Conservation (phyloP, 192 early-diverging fungal species). For the Coemansia javaensis region DNA sequence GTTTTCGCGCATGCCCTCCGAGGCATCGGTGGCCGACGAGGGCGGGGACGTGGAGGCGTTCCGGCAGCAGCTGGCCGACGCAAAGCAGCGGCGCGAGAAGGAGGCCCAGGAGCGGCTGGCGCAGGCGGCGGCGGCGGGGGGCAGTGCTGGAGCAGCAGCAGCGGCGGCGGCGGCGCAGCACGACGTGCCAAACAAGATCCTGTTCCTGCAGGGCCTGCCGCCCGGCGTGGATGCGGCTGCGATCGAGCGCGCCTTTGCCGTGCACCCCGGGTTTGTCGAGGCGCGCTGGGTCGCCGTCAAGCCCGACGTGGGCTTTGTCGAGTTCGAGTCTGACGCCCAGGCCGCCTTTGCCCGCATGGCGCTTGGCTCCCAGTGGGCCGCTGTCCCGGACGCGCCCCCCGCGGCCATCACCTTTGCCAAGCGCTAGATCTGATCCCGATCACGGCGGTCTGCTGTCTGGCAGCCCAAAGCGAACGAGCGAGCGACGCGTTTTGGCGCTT, state of each 20-base stretch:
- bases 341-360: constrained; percentile 73
- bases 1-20: constrained; percentile 28
- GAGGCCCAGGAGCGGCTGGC: constrained; percentile 6
- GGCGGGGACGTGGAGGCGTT: constrained; percentile 54
- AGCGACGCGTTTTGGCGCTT: not conserved
- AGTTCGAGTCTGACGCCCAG: constrained; percentile 84
- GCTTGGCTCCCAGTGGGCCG: constrained; percentile 9
- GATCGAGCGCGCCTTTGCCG: constrained; percentile 58
- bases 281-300: constrained; percentile 90
- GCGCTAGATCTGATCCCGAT: constrained; percentile 1
- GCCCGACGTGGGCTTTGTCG: constrained; percentile 93
- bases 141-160: too few relatives aligned
- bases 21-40: constrained; percentile 53
- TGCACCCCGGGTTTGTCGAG: constrained; percentile 87
- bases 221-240: constrained; percentile 60
- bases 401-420: constrained; percentile 34
- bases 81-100: constrained; percentile 13
- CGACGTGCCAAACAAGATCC: constrained; percentile 85
- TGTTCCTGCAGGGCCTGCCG: constrained; percentile 89
- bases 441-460: too few relatives aligned
- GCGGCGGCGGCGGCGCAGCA: constrained; percentile 63
- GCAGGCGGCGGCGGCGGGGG: not conserved
- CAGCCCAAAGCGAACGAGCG: too few relatives aligned
- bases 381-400: constrained; percentile 8
- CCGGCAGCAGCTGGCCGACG: constrained; percentile 16